Percentiles rank a stretch among this genome's conserved stretches.
Evolutionary conservation across 352 stramenopile genomes (phyloP).

Genomic region (Globisporangium carolinianum): DNA sequence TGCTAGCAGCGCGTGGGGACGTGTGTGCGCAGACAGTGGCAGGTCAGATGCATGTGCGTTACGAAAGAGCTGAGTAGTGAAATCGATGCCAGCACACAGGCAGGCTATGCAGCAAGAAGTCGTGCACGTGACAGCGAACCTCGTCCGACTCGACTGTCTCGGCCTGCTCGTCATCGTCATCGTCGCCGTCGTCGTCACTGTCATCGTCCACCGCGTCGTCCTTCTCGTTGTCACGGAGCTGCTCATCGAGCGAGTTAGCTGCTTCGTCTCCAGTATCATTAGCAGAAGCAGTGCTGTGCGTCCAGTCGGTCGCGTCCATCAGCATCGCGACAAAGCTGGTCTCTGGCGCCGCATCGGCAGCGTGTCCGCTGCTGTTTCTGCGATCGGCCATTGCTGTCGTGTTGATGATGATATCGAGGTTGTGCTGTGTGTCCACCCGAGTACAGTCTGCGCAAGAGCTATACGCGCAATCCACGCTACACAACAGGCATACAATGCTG

Average conservation of each 20-base stretch:
- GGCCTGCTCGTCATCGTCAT: slow-evolving; percentile 14
- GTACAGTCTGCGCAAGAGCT: neutral
- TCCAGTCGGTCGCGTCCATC: too few relatives aligned
- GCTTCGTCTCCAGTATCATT: neutral
- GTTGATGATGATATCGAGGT: too few relatives aligned
- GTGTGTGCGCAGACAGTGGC: neutral
- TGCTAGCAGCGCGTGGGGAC: slow-evolving; percentile 6
- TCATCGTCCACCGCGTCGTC: slow-evolving; percentile 9
- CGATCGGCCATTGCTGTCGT: too few relatives aligned
- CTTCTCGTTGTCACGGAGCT: slow-evolving; percentile 5
- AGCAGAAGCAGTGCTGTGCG: too few relatives aligned
- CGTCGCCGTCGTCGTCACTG: slow-evolving; percentile 7
- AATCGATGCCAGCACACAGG: neutral
- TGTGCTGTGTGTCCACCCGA: too few relatives aligned
- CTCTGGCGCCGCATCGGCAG: too few relatives aligned
- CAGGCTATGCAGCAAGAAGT: neutral
- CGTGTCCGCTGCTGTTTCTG: too few relatives aligned
- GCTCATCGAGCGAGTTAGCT: neutral
- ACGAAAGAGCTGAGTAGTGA: neutral
- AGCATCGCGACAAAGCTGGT: too few relatives aligned
- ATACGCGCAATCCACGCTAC: neutral
- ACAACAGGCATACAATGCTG: neutral
- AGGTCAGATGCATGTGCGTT: neutral
- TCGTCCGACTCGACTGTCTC: slow-evolving; percentile 31
- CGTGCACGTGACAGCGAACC: slow-evolving; percentile 10